Base-by-base conservation (phyloP, 1,284 basidiomycete genomes). In the Trametes versicolor region DNA sequence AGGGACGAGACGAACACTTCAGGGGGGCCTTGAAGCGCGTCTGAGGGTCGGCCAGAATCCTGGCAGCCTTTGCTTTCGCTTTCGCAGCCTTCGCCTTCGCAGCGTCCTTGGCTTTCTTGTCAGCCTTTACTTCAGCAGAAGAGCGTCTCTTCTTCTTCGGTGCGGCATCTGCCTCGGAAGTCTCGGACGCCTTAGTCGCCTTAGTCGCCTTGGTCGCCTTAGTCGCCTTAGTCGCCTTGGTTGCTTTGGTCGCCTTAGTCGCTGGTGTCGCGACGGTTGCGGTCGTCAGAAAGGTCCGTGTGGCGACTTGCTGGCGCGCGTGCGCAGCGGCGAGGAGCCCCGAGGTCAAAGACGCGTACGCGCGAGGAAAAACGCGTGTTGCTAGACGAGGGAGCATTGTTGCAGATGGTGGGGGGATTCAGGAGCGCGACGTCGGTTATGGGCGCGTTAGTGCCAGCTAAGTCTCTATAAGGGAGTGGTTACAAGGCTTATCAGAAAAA, bases 241-340 rank as follows among this genome's bases (percentile, higher is more conserved):
- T 49, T 34, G 3, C 34, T 32, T 49, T 49, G 5, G 45, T 7
- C 8, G 21, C 8, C 36, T 53, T 56, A 17, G 62, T 56, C 8
- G 57, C 59, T 10, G 64, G 67, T 13, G 60, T 29, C 4, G 59
- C 48, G 49, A 60, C 60, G 17, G 63, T 50, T 29, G 64, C 60
- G 21, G 62, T 66, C 41, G 62, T 69, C 57, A 66, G 15, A 60
- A 64, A 64, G 21, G 67, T 64, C 45, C 67, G 64, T 43, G 62
- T 58, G 21, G 57, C 47, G 9, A 53, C 23, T 12, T 52, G 64
- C 50, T 64, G 59, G 55, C 58, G 64, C 47, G 60, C 57, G 21
- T 52, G 23, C 17, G 39, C 15, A n/a, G 45, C 43, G 17, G 34
- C 7, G 25, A 58, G 23, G 12, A 37, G 45, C 2, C 23, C 60